Base-by-base conservation (phyloP, 2,329 filamentous ascomycete genomes). In the Acrodontium crateriforme region DNA sequence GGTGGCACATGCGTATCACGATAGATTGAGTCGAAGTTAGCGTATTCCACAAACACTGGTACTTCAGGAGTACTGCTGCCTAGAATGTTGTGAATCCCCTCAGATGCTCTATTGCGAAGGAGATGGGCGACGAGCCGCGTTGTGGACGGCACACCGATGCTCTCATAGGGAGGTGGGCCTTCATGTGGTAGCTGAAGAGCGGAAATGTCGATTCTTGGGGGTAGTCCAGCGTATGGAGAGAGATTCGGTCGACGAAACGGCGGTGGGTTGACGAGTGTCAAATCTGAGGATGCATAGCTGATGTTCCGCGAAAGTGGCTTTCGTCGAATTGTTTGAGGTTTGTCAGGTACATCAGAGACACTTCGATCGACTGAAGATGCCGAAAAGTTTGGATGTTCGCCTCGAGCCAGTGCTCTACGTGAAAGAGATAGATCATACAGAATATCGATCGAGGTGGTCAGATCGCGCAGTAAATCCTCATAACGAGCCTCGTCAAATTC, bases 401-500 rank as follows among this genome's bases (percentile, higher is more conserved):
- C 52, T 8, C 49, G 37, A 14, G 47, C 44, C 9, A 55, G 37
- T n/a, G 61, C 57, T 35, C 64, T 58, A 12, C 78, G 63, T 9
- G 76, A 77, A 27, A 74, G 61, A 0, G 78, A 83, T 9, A 85
- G 60, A 45, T 84, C 78, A 49, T 80, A 84, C 1, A 87, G 63
- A 0, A 76, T 82, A 52, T 85, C 80, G 49, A 85, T 82, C 2
- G 77, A 82, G 5, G 71, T 70, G 10, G 78, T 84, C 38, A 85
- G 59, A 44, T 85, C 78, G 37, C 69, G 67, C 20, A 84, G 68
- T 9, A 85, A 60, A 42, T 83, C 78, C 42, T 80, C 72, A 41
- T 85, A 84, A 30, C 75, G 69, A n/a, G 60, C 59, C 49, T 76
- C 78, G 54, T 82, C 74, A 19, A 49, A 49, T 7, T 40, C 37